Evolutionary conservation across 1,139 yeast genomes (phyloP).

Genomic region (Blastobotrys apis): DNA sequence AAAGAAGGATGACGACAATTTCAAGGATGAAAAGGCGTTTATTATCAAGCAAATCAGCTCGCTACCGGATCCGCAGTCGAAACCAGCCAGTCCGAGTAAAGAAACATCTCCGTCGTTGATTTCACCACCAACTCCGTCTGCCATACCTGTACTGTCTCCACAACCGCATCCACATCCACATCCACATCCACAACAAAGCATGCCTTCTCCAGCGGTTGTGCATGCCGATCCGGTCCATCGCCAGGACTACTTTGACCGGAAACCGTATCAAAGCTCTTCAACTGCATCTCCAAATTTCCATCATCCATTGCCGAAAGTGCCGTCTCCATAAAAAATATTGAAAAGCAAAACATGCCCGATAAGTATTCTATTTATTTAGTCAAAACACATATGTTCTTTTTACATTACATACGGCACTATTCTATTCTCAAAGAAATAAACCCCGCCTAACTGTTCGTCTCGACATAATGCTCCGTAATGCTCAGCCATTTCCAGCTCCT

Average conservation of each 20-base stretch:
- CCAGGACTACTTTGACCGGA: constrained; percentile 8
- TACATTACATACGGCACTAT: constrained; percentile 14
- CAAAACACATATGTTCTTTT: too few relatives aligned
- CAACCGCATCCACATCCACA: neutral
- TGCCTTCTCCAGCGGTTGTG: constrained; percentile 25
- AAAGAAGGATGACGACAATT: constrained; percentile 57
- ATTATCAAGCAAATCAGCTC: constrained; percentile 69
- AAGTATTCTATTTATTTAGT: neutral
- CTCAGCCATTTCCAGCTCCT: constrained; percentile 61
- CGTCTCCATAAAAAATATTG: constrained; percentile 4
- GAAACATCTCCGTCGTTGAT: neutral
- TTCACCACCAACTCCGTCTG: neutral
- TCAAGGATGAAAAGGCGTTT: constrained; percentile 77
- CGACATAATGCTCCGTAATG: constrained; percentile 55
- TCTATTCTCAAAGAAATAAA: constrained; percentile 37
- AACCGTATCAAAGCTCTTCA: constrained; percentile 1
- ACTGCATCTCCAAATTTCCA: constrained; percentile 9
- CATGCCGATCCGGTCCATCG: constrained; percentile 24
- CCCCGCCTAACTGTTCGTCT: constrained; percentile 63
- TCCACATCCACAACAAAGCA: constrained; percentile 2
- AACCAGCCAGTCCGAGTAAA: constrained; percentile 8
- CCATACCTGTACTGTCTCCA: neutral
- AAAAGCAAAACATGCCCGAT: neutral
- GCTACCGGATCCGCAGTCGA: constrained; percentile 33
- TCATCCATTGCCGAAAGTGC: constrained; percentile 13